phyloP scores from a whole-genome alignment of 169 alveolate genomes.

The Neospora caninum region DNA sequence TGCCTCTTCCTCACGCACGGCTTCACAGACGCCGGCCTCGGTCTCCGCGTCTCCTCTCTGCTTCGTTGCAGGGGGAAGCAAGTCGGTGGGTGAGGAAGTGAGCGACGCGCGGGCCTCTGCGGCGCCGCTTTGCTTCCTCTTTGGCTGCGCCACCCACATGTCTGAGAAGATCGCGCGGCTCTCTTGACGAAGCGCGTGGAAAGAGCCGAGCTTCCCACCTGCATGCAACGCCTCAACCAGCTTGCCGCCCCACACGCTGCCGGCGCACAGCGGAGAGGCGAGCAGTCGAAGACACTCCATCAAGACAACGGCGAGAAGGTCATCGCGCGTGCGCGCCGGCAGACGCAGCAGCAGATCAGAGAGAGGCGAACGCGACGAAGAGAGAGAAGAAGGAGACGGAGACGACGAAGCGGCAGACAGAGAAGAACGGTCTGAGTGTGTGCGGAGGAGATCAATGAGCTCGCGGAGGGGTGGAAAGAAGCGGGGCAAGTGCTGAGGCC shows the following conservation, averaged over 20 bases:
- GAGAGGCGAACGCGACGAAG: background rate
- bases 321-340: background rate
- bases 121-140: background rate
- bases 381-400: background rate
- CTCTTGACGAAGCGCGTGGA: background rate
- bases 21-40: background rate
- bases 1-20: background rate
- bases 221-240: background rate
- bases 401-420: background rate
- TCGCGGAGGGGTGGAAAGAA: background rate
- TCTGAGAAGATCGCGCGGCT: background rate
- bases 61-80: background rate
- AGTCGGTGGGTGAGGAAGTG: background rate
- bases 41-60: background rate
- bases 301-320: background rate
- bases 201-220: background rate
- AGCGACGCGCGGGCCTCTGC: background rate
- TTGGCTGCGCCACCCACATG: slow-evolving; percentile 12
- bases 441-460: background rate
- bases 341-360: background rate
- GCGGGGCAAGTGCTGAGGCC: background rate
- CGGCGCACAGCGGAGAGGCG: slow-evolving; percentile 26
- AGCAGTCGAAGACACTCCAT: background rate
- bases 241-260: background rate
- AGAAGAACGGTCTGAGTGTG: background rate